phyloP scores from a whole-genome alignment of 768 basidiomycete species.

The Crepidotus variabilis region DNA sequence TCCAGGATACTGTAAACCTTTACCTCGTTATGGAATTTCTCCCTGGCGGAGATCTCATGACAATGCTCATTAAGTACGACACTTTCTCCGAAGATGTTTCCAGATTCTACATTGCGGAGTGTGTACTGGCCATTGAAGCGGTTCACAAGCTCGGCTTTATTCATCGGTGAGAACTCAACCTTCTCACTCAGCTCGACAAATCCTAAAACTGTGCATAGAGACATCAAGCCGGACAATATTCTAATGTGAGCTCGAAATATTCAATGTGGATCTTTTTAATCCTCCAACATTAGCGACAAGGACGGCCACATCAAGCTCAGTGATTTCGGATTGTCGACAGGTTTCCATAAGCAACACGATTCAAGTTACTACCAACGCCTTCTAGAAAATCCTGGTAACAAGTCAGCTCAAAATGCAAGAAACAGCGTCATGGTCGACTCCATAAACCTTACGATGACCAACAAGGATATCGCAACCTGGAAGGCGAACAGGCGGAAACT shows the following conservation, averaged over 20 bases:
- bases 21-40: conserved; percentile 99
- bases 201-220: conserved; percentile 41
- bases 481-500: conserved; percentile 97
- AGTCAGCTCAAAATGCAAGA: conserved; percentile 48
- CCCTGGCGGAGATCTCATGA: conserved; percentile 98
- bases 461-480: conserved; percentile 96
- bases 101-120: conserved; percentile 98
- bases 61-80: conserved; percentile 99
- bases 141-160: conserved; percentile 98
- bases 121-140: conserved; percentile 94
- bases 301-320: conserved; percentile 97
- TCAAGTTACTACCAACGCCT: conserved; percentile 91
- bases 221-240: conserved; percentile 98
- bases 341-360: conserved; percentile 98
- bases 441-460: conserved; percentile 94
- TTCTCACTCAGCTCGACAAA: background rate
- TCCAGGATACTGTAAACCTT: conserved; percentile 88
- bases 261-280: background rate
- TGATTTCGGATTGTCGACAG: conserved; percentile 98
- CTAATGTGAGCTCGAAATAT: conserved; percentile 36
- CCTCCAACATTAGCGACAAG: conserved; percentile 54
- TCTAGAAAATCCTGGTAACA: conserved; percentile 61
- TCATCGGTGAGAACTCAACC: conserved; percentile 62
- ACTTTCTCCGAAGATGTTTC: conserved; percentile 98
- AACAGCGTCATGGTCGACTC: conserved; percentile 98